These are phyloP conservation scores for Coccomyxa subellipsoidea DNA, from an alignment of 163 green algal species.

Conservation along the genomic window DNA sequence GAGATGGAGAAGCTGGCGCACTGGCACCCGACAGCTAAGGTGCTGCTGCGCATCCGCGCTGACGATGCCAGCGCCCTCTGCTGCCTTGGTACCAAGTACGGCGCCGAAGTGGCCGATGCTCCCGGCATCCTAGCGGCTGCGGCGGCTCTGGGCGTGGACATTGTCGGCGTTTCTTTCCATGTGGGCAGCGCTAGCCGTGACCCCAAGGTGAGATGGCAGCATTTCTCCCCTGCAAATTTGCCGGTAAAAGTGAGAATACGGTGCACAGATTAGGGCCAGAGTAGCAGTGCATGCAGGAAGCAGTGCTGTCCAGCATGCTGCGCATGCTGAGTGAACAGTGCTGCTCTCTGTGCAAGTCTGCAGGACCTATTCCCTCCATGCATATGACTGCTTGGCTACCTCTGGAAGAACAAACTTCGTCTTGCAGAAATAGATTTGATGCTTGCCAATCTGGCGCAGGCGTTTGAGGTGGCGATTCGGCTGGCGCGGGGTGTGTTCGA, in stretches of 20 bases:
- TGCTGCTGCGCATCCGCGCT: constrained; percentile 49
- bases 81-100: constrained; percentile 88
- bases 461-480: constrained; percentile 71
- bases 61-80: constrained; percentile 19
- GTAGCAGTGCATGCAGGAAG: no score
- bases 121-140: constrained; percentile 28
- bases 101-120: constrained; percentile 41
- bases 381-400: no score
- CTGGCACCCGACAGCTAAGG: constrained; percentile 48
- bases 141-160: constrained; percentile 58
- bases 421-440: no score
- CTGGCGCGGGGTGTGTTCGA: constrained; percentile 33
- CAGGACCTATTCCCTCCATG: no score
- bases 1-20: constrained; percentile 80
- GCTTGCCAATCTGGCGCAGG: constrained; percentile 48
- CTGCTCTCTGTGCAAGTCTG: no score
- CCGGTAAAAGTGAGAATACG: no score
- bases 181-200: constrained; percentile 59
- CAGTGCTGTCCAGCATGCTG: no score
- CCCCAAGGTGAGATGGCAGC: not conserved
- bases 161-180: constrained; percentile 95
- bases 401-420: no score
- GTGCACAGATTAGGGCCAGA: no score
- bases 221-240: no score
- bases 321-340: no score